A percentile compares a stretch with the other conserved stretches of the same genome.
Conservation (phyloP, 495 filamentous ascomycete genomes). For the Talaromyces nanjingensis region DNA sequence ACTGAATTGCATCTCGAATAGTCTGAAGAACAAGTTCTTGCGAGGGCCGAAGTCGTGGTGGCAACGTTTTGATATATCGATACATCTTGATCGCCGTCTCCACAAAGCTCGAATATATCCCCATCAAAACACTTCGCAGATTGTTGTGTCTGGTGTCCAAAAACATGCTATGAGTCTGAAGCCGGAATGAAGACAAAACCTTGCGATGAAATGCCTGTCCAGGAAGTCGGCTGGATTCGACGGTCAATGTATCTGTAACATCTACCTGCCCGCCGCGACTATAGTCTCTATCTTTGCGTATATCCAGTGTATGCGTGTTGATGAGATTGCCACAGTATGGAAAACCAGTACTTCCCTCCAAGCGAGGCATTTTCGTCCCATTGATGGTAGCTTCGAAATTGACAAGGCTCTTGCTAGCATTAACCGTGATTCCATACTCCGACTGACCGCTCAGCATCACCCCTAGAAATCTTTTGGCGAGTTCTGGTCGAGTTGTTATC, state of each 20-base stretch:
- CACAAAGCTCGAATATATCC: slow-evolving; percentile 65
- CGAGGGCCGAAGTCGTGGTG: slow-evolving; percentile 44
- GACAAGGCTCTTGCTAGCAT: slow-evolving; percentile 69
- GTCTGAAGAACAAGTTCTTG: slow-evolving; percentile 54
- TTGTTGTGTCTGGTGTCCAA: slow-evolving; percentile 80
- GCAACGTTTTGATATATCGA: slow-evolving; percentile 63
- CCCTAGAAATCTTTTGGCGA: slow-evolving; percentile 64
- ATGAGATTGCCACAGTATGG: slow-evolving; percentile 85
- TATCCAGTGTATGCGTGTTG: slow-evolving; percentile 66
- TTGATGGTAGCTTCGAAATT: slow-evolving; percentile 70
- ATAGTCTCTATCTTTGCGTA: slow-evolving; percentile 51
- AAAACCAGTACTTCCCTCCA: slow-evolving; percentile 46
- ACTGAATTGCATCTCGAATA: slow-evolving; percentile 55
- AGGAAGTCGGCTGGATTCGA: slow-evolving; percentile 61
- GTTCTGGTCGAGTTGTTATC: slow-evolving; percentile 58
- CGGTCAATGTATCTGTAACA: slow-evolving; percentile 59
- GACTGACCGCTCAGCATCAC: slow-evolving; percentile 74
- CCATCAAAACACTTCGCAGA: slow-evolving; percentile 55
- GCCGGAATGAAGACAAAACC: slow-evolving; percentile 71
- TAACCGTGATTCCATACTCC: slow-evolving; percentile 74
- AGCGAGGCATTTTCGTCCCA: slow-evolving; percentile 43
- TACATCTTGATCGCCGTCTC: slow-evolving; percentile 81
- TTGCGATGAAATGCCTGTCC: slow-evolving; percentile 74
- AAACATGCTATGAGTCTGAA: slow-evolving; percentile 83
- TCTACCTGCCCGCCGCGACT: slow-evolving; percentile 34